Evolutionary conservation across 106 monocot species (phyloP).

Genomic region (Dendrobium huoshanense): DNA sequence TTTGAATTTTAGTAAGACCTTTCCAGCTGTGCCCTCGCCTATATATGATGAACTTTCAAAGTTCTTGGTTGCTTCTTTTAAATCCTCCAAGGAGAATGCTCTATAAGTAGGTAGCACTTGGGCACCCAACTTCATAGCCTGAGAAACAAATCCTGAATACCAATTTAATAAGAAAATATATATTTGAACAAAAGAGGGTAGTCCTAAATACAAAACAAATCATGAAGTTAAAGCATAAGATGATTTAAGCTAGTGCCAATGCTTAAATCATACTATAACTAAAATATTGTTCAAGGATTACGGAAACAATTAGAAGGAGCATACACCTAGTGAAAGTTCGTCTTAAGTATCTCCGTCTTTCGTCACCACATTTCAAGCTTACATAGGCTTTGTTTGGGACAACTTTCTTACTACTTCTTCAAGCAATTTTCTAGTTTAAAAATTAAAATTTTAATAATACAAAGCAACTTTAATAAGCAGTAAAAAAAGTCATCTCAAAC

Average conservation of each 20-base stretch:
- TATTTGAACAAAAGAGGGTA: not conserved
- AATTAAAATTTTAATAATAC: no score
- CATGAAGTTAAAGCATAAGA: not conserved
- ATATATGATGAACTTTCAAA: constrained; percentile 61
- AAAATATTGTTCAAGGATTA: not conserved
- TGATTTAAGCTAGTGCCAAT: not conserved
- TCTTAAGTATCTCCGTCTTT: not conserved
- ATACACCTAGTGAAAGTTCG: not conserved
- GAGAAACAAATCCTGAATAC: constrained; percentile 70
- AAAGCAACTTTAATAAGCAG: no score
- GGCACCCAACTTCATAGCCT: constrained; percentile 58
- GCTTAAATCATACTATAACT: not conserved
- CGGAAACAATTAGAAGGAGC: not conserved
- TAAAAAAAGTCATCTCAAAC: no score
- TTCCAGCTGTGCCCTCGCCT: constrained; percentile 80
- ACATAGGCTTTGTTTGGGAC: not conserved
- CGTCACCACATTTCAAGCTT: not conserved
- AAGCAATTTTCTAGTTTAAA: no score
- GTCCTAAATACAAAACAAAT: not conserved
- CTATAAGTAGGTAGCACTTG: constrained; percentile 65
- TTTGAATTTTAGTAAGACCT: constrained; percentile 32
- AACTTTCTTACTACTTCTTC: no score
- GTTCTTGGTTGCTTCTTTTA: constrained; percentile 78
- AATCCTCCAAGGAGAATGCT: constrained; percentile 71
- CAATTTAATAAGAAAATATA: constrained; percentile 3